These are phyloP conservation scores for Capronia epimyces DNA, from an alignment of 2,329 filamentous ascomycete species.

Conservation along the genomic window DNA sequence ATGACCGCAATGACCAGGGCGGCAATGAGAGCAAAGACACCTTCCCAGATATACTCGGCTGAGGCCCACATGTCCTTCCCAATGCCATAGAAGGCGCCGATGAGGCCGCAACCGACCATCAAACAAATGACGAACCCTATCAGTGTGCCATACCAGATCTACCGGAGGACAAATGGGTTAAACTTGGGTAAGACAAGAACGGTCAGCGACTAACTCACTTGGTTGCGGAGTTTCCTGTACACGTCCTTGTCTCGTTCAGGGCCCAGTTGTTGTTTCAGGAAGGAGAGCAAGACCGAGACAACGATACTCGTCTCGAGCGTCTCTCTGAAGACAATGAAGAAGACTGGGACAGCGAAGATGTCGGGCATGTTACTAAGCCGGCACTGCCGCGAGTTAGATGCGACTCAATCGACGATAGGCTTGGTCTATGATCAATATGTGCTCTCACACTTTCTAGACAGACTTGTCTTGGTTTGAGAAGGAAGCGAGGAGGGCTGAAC, in stretches of 20 bases:
- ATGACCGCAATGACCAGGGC: constrained; percentile 75
- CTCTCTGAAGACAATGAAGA: constrained; percentile 88
- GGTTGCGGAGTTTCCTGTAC: constrained; percentile 63
- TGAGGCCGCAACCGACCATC: constrained; percentile 60
- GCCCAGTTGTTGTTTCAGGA: constrained; percentile 74
- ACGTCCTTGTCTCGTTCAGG: constrained; percentile 56
- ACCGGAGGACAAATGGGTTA: constrained; percentile 15
- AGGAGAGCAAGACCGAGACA: constrained; percentile 78
- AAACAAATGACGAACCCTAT: constrained; percentile 61
- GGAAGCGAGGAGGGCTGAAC: neutral
- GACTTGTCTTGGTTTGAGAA: neutral
- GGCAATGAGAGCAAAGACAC: constrained; percentile 68
- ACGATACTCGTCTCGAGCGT: constrained; percentile 77
- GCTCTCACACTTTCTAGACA: no score
- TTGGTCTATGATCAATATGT: no score
- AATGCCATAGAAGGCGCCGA: constrained; percentile 67
- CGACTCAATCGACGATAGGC: no score
- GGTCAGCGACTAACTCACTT: constrained; percentile 35
- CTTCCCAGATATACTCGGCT: constrained; percentile 75
- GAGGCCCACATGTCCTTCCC: constrained; percentile 61
- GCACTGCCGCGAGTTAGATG: neutral
- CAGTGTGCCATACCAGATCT: constrained; percentile 64
- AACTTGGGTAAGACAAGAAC: neutral
- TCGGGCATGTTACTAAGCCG: constrained; percentile 53
- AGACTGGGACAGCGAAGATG: constrained; percentile 74